Evolutionary conservation across 805 yeast species (phyloP), one percentile per base, ranked within the genome.

Genomic region (Candida glaebosa): DNA sequence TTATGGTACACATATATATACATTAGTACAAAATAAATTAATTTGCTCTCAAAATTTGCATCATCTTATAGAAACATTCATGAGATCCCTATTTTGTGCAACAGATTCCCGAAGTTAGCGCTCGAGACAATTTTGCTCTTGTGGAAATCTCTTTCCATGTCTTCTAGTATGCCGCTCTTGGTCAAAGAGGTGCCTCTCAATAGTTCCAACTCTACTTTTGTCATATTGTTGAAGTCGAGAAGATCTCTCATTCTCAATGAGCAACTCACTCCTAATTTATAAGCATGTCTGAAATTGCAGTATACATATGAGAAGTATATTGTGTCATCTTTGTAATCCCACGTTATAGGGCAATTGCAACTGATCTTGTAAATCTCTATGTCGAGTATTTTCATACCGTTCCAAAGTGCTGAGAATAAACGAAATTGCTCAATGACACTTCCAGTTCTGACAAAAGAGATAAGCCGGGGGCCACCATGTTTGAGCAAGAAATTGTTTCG

Each of bases 321-420:
- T 17, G 34, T 30, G 9, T 39, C 38, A 22, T 39, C 33, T 3
- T 38, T 31, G 2, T 38, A 9, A 9, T 42, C 44, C 4, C 43
- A 35, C 51, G 40, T 37, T 12, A 63, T 34, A 0, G 72, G 73
- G 37, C 49, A 61, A 43, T 51, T 51, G 22, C 64, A 39, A 1
- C 63, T 51, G 2, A 66, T 45, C 38, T 52, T 56, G 49, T 53
- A 58, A 16, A 69, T 49, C 34, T 65, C 68, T 7, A 37, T 28
- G 43, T 68, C 73, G 7, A 60, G 46, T 17, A 36, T 30, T 31
- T 41, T 43, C 8, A 58, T 42, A 19, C 33, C 39, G 19, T 49
- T 52, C 61, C 57, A 60, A 14, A 43, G 37, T 18, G 33, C 40
- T 20, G 46, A 47, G 34, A 59, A 51, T 3, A 38, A 32, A 9